Evolutionary conservation across 768 basidiomycete genomes (phyloP).

Genomic region (Gautieria morchelliformis): DNA sequence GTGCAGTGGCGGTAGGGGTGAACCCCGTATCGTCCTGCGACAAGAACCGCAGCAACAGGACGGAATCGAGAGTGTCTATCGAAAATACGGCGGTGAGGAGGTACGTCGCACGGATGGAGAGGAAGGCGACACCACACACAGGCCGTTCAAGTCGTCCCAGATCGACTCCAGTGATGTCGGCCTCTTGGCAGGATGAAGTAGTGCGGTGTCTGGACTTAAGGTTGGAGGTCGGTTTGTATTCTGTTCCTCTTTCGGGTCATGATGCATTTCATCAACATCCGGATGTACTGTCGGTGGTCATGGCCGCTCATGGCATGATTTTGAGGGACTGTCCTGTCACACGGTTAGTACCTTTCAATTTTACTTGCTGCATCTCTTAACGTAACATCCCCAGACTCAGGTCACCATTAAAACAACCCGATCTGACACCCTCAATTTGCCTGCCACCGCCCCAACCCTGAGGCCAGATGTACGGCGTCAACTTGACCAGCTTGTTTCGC

Average conservation of each 20-base stretch:
- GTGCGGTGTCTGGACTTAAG: too few relatives aligned
- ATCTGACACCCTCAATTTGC: slow-evolving; percentile 86
- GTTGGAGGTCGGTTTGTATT: too few relatives aligned
- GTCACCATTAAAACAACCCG: slow-evolving; percentile 84
- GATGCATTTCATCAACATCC: too few relatives aligned
- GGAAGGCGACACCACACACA: too few relatives aligned
- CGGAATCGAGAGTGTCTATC: slow-evolving; percentile 67
- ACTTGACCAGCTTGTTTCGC: slow-evolving; percentile 89
- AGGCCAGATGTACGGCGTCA: slow-evolving; percentile 75
- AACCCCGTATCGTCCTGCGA: slow-evolving; percentile 57
- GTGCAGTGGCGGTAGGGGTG: slow-evolving; percentile 61
- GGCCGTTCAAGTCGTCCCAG: too few relatives aligned
- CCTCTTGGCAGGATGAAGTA: too few relatives aligned
- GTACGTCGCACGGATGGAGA: slow-evolving; percentile 55
- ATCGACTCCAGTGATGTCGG: too few relatives aligned
- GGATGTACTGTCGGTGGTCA: too few relatives aligned
- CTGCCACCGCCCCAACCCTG: slow-evolving; percentile 65
- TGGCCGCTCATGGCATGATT: slow-evolving; percentile 81
- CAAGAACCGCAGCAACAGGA: slow-evolving; percentile 64
- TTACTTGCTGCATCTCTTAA: slow-evolving; percentile 11
- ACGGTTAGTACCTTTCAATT: slow-evolving; percentile 41
- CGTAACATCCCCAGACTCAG: slow-evolving; percentile 47
- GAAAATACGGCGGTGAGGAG: slow-evolving; percentile 60
- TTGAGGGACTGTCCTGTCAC: slow-evolving; percentile 82
- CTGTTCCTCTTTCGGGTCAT: too few relatives aligned